Evolutionary conservation across 441 rosid genomes (phyloP).

Genomic region (Oxalis stricta): DNA sequence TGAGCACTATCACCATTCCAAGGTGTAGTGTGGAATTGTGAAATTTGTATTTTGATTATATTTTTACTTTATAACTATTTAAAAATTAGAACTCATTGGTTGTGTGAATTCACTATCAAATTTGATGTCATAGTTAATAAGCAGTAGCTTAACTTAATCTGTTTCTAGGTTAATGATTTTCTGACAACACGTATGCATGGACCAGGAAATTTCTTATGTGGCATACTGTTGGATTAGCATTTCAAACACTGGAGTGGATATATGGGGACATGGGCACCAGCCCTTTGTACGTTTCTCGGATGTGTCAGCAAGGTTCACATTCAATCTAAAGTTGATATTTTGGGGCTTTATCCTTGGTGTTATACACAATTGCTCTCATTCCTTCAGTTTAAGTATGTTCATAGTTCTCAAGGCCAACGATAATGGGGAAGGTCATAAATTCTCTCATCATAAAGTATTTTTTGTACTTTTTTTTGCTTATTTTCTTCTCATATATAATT

Average conservation of each 20-base stretch:
- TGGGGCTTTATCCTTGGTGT: conserved; percentile 81
- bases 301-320: conserved; percentile 82
- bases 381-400: conserved; percentile 83
- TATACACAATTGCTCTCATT: conserved; percentile 83
- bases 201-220: conserved; percentile 58
- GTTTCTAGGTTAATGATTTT: too few species aligned
- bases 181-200: conserved; percentile 11
- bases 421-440: conserved; percentile 73
- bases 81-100: too few species aligned
- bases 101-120: not conserved
- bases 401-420: conserved; percentile 96
- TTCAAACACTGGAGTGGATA: conserved; percentile 93
- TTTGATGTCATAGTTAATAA: not conserved
- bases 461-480: not conserved
- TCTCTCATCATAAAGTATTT: not conserved
- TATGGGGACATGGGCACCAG: conserved; percentile 97
- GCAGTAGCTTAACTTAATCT: too few species aligned
- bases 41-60: not conserved
- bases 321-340: conserved; percentile 63
- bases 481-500: conserved; percentile 8
- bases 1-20: conserved; percentile 34
- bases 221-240: conserved; percentile 62
- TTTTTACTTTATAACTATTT: too few species aligned
- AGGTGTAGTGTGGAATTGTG: conserved; percentile 23
- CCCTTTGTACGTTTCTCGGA: conserved; percentile 87